A percentile compares a stretch with the other conserved stretches of the same genome.
phyloP scores from a whole-genome alignment of 768 basidiomycete species.

The Cantharellus anzutake region DNA sequence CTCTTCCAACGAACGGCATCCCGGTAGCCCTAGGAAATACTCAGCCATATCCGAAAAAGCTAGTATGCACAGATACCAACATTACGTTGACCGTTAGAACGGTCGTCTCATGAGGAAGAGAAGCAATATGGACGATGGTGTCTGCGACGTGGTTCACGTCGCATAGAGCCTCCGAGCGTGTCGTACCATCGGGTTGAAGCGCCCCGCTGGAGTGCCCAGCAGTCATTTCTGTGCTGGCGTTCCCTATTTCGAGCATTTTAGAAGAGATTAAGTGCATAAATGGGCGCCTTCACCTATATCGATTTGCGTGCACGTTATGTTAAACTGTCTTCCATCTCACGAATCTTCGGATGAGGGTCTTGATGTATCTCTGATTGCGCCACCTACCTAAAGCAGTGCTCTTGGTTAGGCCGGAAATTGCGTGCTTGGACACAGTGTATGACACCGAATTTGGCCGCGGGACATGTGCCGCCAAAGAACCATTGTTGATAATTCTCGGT shows the following conservation, averaged over 20 bases:
- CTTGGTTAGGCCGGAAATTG: conserved; percentile 57
- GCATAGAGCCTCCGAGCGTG: conserved; percentile 27
- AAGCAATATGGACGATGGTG: conserved; percentile 51
- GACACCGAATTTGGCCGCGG: conserved; percentile 44
- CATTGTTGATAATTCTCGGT: conserved; percentile 64
- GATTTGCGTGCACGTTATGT: conserved; percentile 64
- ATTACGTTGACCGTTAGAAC: conserved; percentile 57
- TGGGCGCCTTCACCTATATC: conserved; percentile 40
- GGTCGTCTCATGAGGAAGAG: conserved; percentile 46
- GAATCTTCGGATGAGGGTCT: not conserved
- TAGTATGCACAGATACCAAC: conserved; percentile 24
- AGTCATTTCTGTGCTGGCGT: conserved; percentile 48
- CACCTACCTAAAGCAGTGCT: conserved; percentile 32
- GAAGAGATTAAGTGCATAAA: conserved; percentile 1
- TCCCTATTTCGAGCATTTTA: conserved; percentile 26
- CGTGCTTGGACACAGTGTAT: conserved; percentile 70
- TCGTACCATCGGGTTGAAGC: conserved; percentile 48
- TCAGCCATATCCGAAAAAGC: not conserved
- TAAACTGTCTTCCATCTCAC: conserved; percentile 44
- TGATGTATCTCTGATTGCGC: no score
- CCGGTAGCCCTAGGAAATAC: conserved; percentile 22
- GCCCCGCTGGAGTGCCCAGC: conserved; percentile 28
- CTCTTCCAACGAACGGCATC: conserved; percentile 31
- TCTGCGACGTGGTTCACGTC: conserved; percentile 54
- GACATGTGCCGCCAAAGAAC: conserved; percentile 51